Base-by-base conservation (phyloP, 192 early-diverging fungal species). In the Coemansia sp. region DNA sequence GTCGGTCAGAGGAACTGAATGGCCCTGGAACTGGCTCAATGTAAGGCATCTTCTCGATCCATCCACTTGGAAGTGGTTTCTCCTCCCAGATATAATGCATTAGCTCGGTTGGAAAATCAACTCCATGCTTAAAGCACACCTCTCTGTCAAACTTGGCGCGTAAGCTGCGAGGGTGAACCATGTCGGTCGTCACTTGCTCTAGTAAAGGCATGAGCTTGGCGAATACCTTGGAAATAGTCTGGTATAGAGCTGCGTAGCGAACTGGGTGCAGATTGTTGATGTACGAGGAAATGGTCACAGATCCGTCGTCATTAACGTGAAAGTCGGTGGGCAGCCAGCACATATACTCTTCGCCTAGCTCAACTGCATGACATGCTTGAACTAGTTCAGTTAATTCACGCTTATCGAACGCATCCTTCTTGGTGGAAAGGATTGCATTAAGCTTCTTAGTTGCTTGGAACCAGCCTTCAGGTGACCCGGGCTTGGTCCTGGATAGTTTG, bases 141-240 rank as follows among this genome's bases (percentile, higher is more conserved):
- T 57, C 11, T 9, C 11, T 31, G n/a, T 11, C 15, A 27, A 31
- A 57, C 24, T 57, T n/a, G 53, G 24, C 27, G 11, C 53, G 53
- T 9, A 15, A 57, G 15, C 29, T 9, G 24, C 34, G 33, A 8
- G 60, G 64, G n/a, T 66, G 58, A 15, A 46, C 36, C n/a, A 67
- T 22, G 24, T 73, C 71, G 0, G 65, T 67, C 18, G 66, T 31
- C 20, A 86, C 72, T 10, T 79, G 57, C 68, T 91, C 87, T 36
- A 92, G 36, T 8, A 38, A 38, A 38, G 36, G 36, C 36, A 38
- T 8, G 8, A 38, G 8, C 36, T 38, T 38, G 36, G 36, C 36
- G 8, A 38, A 38, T 38, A 38, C 36, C 36, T 38, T 38, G 36
- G 36, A 38, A 38, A 38, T 38, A 8, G 36, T 38, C 36, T 38